Evolutionary conservation across 257 asterid genomes (phyloP).

Genomic region (Solanum habrochaites): DNA sequence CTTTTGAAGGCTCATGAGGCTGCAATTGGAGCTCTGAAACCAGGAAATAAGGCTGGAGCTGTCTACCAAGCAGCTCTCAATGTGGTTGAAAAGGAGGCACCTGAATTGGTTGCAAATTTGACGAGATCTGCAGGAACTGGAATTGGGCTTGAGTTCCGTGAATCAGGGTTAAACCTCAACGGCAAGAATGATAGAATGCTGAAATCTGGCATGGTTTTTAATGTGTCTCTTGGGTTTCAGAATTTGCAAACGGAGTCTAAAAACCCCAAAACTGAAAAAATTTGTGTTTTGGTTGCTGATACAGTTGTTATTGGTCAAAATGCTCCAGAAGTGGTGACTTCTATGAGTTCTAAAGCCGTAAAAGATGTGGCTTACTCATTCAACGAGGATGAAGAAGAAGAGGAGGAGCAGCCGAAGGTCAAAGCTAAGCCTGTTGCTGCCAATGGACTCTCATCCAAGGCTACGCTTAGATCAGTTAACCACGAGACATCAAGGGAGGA

Average conservation of each 20-base stretch:
- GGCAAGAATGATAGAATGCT: conserved; percentile 10
- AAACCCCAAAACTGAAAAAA: conserved; percentile 12
- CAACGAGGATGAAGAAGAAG: conserved; percentile 20
- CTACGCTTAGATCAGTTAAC: conserved; percentile 18
- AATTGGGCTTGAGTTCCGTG: conserved; percentile 23
- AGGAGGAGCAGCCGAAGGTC: conserved; percentile 3
- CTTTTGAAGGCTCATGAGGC: conserved; percentile 17
- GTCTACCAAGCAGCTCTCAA: conserved; percentile 11
- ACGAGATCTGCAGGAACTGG: conserved; percentile 23
- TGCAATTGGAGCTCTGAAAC: conserved; percentile 12
- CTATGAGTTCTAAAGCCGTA: conserved; percentile 18
- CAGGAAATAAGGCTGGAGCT: conserved; percentile 13
- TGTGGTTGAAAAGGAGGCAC: conserved; percentile 21
- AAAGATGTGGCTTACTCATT: conserved; percentile 20
- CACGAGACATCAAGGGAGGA: conserved; percentile 22
- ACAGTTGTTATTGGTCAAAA: conserved; percentile 15
- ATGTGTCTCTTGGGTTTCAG: conserved; percentile 17
- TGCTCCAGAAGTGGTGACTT: conserved; percentile 11
- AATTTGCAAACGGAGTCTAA: conserved; percentile 17
- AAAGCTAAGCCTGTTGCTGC: conserved; percentile 1
- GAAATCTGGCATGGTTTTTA: conserved; percentile 20
- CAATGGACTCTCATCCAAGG: conserved; percentile 11
- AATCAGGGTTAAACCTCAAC: conserved; percentile 15
- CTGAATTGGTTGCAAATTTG: conserved; percentile 10
- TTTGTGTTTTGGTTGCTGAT: conserved; percentile 15